Evolutionary conservation across 1,284 basidiomycete species (phyloP), one percentile per base, ranked within the genome.

Genomic region (Trichosporon sp.): DNA sequence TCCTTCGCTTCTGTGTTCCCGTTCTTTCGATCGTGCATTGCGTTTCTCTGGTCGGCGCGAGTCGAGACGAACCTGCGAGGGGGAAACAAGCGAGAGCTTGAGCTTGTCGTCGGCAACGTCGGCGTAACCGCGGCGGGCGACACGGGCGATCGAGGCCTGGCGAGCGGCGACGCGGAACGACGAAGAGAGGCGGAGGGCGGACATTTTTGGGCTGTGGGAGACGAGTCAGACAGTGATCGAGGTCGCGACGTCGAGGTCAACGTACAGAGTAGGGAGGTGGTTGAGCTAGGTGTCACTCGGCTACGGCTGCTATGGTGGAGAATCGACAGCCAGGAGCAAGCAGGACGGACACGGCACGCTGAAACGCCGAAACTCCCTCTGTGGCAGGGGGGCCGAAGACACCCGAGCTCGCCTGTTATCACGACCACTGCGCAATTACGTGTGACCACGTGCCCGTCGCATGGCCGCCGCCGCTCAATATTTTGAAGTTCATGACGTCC

Each of bases 81-180:
- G 95, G 70, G 97, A 89, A 72, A 92, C 92, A 75, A 98, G 87
- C 32, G 93, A 93, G 73, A 97, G 89, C 86, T 94, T 96, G 73
- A 81, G 75, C 66, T 75, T 75, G 83, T 92, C 92, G 70, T 81
- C 80, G 67, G 83, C 79, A 63, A 80, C 78, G 71, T 95, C 93
- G 68, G 95, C 95, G 84, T 97, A 97, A 65, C 92, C 91, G 82
- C 93, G 88, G 75, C 89, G 86, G 72, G 89, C 84, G 53, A 86
- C 80, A 63, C 75, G 70, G 62, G 87, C 71, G 31, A 76, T 71
- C 60, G 81, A 75, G 62, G 73, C 72, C 69, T 72, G 72, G 68
- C 79, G 78, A 69, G 80, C 78, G 51, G 79, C 72, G 60, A 78
- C 76, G 70, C 81, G 80, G 73, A 83, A 77, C 68, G 82, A 78